Evolutionary conservation across 2,329 filamentous ascomycete species (phyloP).

Genomic region (Diaporthe caulivora): DNA sequence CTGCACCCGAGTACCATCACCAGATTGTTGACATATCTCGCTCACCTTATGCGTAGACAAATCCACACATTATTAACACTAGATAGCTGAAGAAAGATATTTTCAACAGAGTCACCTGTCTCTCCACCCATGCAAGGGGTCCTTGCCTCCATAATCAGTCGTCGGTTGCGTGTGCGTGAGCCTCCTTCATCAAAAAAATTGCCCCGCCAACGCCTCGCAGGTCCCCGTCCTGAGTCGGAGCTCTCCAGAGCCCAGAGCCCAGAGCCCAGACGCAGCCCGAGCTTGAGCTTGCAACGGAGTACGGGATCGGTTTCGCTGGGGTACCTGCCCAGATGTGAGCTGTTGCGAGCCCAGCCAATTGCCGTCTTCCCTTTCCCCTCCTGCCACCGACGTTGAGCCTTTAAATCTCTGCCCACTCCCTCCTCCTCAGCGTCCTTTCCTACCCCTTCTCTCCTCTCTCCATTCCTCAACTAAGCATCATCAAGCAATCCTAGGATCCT

Average conservation of each 20-base stretch:
- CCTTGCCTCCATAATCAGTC: neutral
- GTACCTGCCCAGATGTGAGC: constrained; percentile 22
- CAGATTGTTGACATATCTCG: constrained; percentile 11
- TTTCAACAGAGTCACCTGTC: constrained; percentile 27
- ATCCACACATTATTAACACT: too few relatives aligned
- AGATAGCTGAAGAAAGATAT: neutral
- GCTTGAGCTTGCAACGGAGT: neutral
- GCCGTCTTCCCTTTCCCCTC: constrained; percentile 19
- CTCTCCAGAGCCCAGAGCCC: constrained; percentile 1
- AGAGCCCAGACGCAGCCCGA: neutral
- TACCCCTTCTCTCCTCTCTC: constrained; percentile 29
- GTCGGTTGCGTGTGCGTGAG: constrained; percentile 23
- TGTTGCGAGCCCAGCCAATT: constrained; percentile 29
- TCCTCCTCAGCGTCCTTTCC: constrained; percentile 24
- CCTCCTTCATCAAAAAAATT: constrained; percentile 31
- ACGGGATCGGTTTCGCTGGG: constrained; percentile 2
- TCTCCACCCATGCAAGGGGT: constrained; percentile 13
- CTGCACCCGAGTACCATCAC: neutral
- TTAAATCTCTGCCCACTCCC: constrained; percentile 40
- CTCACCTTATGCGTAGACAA: neutral
- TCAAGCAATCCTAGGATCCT: constrained; percentile 1
- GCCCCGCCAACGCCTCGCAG: constrained; percentile 33
- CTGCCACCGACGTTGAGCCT: constrained; percentile 39
- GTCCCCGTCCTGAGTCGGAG: constrained; percentile 34
- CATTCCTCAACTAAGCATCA: constrained; percentile 30